phyloP scores from a whole-genome alignment of 2,329 filamentous ascomycete species.

The Septoria petroselini region DNA sequence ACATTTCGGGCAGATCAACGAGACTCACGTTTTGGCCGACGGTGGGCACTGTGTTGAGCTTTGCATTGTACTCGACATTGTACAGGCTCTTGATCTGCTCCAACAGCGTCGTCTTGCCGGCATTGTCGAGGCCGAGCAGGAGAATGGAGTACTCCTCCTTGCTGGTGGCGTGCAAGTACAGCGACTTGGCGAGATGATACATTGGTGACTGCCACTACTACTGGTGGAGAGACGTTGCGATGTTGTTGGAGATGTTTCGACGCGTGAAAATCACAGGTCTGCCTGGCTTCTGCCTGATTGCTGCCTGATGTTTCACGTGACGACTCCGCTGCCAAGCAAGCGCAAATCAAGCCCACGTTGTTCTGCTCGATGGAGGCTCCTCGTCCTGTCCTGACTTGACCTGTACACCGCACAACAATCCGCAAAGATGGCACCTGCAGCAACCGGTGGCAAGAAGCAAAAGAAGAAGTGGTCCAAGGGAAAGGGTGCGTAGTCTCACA shows the following conservation, averaged over 20 bases:
- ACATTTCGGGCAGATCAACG: slow-evolving; percentile 87
- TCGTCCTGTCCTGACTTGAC: neutral
- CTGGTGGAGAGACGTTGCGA: too few relatives aligned
- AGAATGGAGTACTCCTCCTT: slow-evolving; percentile 99
- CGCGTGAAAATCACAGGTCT: too few relatives aligned
- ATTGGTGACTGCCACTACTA: too few relatives aligned
- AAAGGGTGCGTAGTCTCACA: slow-evolving; percentile 37
- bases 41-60: slow-evolving; percentile 84
- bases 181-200: slow-evolving; percentile 93
- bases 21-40: slow-evolving; percentile 96
- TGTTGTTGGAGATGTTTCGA: too few relatives aligned
- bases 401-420: slow-evolving; percentile 16
- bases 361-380: neutral
- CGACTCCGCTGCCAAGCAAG: too few relatives aligned
- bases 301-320: too few relatives aligned
- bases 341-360: too few relatives aligned
- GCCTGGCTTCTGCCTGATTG: too few relatives aligned
- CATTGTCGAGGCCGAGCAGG: slow-evolving; percentile 94
- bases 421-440: slow-evolving; percentile 39
- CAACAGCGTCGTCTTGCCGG: slow-evolving; percentile 96
- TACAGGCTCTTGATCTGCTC: slow-evolving; percentile 93
- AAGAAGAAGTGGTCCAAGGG: slow-evolving; percentile 76
- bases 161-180: slow-evolving; percentile 92
- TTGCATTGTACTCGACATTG: slow-evolving; percentile 61
- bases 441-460: slow-evolving; percentile 71